Evolutionary conservation across 768 basidiomycete species (phyloP), one percentile per base, ranked within the genome.

Genomic region (Termitomyces sp.): DNA sequence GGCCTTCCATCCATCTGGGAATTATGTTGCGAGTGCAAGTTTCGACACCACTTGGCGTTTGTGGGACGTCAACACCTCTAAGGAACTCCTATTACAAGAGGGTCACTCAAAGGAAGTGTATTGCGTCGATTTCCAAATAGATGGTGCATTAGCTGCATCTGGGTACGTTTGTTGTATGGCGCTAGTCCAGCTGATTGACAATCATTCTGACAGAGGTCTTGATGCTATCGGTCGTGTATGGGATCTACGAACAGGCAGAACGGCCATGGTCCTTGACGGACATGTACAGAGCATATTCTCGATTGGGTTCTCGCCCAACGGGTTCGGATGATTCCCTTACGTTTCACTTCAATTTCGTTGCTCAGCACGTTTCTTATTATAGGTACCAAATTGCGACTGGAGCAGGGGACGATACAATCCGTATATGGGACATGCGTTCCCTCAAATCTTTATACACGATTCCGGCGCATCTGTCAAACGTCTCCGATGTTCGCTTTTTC

Each of bases 341-440:
- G 38, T 57, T 38, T 32, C 16, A 48, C 12, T 32, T 48, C 58
- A 49, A 13, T 18, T 51, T 35, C 23, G 6, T 57, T 30, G 59
- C 55, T 63, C 57, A 64, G 48, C 58, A 48, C 50, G 50, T 51
- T 50, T 59, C 62, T 50, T 52, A 41, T 48, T 63, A 46, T 67
- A 98, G 95, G 61, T 95, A 97, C 69, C 96, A 98, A 81, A 88
- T 99, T 51, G 97, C 95, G 33, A 97, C 97, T 0, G 97, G 96
- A 40, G 88, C 95, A 4, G 94, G 92, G 48, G 97, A 99, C 72
- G 97, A 98, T 70, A 97, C 97, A 0, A 90, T 99, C 68, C 89
- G 95, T 50, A 93, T 98, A 79, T 99, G 97, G 97, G 97, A 99
- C 75, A 86, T 98, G 77, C 88, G 97, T 41, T 89, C 91, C 16